Evolutionary conservation across 176 grass and related monocot species (phyloP).

Genomic region (Miscanthus lutarioriparius): DNA sequence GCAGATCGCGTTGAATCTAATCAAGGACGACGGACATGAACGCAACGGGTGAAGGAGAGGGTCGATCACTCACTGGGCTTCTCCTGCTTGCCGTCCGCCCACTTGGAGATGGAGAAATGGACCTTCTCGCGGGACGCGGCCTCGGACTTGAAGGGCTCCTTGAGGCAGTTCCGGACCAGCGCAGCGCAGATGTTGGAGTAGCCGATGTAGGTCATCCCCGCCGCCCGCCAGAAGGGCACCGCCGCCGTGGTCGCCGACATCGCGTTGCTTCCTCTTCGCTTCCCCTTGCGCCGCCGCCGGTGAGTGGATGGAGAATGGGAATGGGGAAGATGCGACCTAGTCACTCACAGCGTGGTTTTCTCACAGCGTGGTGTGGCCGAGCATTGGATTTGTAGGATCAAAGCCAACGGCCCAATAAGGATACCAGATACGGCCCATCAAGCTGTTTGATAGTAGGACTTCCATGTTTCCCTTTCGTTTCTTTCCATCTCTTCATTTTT

Average conservation of each 20-base stretch:
- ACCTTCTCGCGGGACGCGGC: constrained; percentile 83
- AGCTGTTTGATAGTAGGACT: too few species aligned
- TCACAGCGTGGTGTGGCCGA: not conserved
- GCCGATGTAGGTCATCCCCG: constrained; percentile 94
- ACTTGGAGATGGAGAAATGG: constrained; percentile 92
- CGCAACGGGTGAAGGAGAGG: not conserved
- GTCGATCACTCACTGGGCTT: constrained; percentile 63
- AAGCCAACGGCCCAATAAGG: not conserved
- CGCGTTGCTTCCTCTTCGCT: not conserved
- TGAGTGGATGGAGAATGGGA: not conserved
- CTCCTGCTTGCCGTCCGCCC: constrained; percentile 74
- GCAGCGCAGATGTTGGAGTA: constrained; percentile 99
- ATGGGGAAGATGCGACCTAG: not conserved
- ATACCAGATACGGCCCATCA: not conserved
- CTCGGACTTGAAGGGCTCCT: constrained; percentile 80
- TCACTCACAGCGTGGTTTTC: not conserved
- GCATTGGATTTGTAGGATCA: not conserved
- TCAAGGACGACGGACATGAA: not conserved
- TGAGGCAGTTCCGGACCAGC: constrained; percentile 83
- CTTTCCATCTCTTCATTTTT: not conserved
- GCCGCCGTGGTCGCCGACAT: constrained; percentile 68
- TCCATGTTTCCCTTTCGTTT: too few species aligned
- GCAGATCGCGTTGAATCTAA: not conserved
- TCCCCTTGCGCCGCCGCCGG: constrained; percentile 29
- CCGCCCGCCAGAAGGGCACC: constrained; percentile 87